These are phyloP conservation scores for Yarrowia sp. DNA, from an alignment of 805 yeast species.

Conservation along the genomic window DNA sequence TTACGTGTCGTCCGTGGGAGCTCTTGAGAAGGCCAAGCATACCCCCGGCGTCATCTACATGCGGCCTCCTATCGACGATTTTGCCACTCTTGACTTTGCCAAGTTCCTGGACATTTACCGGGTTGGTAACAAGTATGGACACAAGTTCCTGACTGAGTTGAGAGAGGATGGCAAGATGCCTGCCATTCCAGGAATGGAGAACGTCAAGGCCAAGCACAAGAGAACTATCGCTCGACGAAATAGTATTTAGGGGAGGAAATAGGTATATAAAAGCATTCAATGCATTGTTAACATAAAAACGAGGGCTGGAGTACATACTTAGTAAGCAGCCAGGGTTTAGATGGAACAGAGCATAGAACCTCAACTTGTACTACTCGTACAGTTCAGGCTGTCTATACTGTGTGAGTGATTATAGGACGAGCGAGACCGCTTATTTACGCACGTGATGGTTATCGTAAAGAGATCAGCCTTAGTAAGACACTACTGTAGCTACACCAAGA, in stretches of 20 bases:
- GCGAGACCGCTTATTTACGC: too few species aligned
- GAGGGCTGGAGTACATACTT: too few species aligned
- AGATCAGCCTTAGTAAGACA: too few species aligned
- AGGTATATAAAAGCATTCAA: not conserved
- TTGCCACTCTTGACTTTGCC: constrained; percentile 89
- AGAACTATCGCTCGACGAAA: constrained; percentile 62
- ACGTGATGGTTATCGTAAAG: too few species aligned
- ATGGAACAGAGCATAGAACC: too few species aligned
- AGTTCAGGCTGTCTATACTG: too few species aligned
- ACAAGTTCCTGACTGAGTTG: constrained; percentile 60
- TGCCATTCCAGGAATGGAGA: constrained; percentile 61
- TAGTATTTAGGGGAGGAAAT: constrained; percentile 51
- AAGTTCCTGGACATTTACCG: constrained; percentile 88
- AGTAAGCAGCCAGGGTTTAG: too few species aligned
- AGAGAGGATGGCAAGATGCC: constrained; percentile 64
- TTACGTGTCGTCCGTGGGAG: constrained; percentile 93
- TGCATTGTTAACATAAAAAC: not conserved
- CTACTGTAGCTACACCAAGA: too few species aligned
- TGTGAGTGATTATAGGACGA: too few species aligned
- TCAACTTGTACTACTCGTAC: too few species aligned
- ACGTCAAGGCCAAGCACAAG: constrained; percentile 48
- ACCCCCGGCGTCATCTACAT: constrained; percentile 86
- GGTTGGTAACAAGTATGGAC: constrained; percentile 81
- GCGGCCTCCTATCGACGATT: constrained; percentile 92
- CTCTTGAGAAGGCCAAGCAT: constrained; percentile 82